These are phyloP conservation scores for Hevea brasiliensis DNA, from an alignment of 345 rosid genomes.

Conservation along the genomic window DNA sequence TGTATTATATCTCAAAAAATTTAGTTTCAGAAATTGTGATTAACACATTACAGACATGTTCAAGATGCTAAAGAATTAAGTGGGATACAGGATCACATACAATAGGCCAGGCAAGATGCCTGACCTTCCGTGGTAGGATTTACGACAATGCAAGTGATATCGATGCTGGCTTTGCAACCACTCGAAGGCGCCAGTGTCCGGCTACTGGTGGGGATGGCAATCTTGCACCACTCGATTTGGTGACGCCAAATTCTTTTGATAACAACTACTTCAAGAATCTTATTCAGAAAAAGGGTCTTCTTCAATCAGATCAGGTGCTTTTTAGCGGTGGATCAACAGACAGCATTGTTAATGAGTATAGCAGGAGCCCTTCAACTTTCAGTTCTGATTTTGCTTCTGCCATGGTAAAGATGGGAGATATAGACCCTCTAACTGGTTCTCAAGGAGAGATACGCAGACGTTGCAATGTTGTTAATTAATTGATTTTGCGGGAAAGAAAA, in stretches of 20 bases:
- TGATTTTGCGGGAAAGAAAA: no score
- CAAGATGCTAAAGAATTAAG: no score
- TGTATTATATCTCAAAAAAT: no score
- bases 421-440: background rate
- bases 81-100: conserved; percentile 1
- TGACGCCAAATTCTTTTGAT: background rate
- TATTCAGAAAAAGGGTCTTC: background rate
- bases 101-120: background rate
- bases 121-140: background rate
- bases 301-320: conserved; percentile 4
- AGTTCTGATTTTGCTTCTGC: conserved; percentile 6
- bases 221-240: conserved; percentile 11
- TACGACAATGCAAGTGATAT: background rate
- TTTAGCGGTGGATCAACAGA: conserved; percentile 5
- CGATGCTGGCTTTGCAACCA: background rate
- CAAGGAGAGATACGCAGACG: background rate
- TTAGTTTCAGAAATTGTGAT: no score
- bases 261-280: conserved; percentile 2
- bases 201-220: background rate
- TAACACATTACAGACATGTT: no score
- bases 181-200: background rate
- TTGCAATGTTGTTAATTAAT: background rate
- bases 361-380: background rate
- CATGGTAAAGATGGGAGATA: conserved; percentile 7
- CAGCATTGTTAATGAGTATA: background rate